These are phyloP conservation scores for Penicillium sp. DNA, from an alignment of 2,329 filamentous ascomycete genomes.

Conservation along the genomic window DNA sequence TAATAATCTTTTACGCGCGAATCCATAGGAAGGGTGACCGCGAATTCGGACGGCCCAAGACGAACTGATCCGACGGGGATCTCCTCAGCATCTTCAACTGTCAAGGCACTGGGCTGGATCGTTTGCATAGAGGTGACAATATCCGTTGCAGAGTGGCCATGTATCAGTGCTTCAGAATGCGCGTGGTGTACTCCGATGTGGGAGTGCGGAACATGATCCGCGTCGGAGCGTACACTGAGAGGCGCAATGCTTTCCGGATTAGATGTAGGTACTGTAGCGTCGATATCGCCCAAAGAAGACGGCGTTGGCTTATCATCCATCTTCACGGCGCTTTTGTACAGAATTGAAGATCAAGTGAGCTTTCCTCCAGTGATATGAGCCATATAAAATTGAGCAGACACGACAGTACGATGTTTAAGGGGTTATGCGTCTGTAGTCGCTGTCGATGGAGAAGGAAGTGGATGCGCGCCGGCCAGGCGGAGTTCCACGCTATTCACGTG, in stretches of 20 bases:
- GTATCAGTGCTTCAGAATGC: constrained; percentile 22
- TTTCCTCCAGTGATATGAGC: background rate
- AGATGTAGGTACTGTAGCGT: constrained; percentile 25
- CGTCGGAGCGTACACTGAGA: constrained; percentile 34
- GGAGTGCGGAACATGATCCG: constrained; percentile 20
- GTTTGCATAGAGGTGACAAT: constrained; percentile 25
- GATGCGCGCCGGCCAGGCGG: constrained; percentile 1
- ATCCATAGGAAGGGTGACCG: constrained; percentile 40
- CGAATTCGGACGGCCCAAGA: constrained; percentile 37
- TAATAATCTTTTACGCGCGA: constrained; percentile 41
- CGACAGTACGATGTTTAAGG: background rate
- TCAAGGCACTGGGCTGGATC: constrained; percentile 35
- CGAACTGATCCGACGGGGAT: constrained; percentile 27
- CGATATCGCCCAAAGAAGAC: constrained; percentile 40
- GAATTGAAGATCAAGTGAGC: background rate
- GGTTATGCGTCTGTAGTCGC: background rate
- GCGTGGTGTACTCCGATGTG: constrained; percentile 18
- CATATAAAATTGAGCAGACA: background rate
- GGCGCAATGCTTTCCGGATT: constrained; percentile 28
- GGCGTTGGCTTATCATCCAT: constrained; percentile 28
- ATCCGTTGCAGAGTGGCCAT: constrained; percentile 22
- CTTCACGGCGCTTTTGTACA: background rate
- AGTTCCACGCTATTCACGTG: constrained; percentile 27
- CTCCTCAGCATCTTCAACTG: constrained; percentile 23
- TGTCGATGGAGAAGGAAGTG: background rate